Conservation (phyloP, 2,329 filamentous ascomycete species). For the Fusarium brevicatenulatum region DNA sequence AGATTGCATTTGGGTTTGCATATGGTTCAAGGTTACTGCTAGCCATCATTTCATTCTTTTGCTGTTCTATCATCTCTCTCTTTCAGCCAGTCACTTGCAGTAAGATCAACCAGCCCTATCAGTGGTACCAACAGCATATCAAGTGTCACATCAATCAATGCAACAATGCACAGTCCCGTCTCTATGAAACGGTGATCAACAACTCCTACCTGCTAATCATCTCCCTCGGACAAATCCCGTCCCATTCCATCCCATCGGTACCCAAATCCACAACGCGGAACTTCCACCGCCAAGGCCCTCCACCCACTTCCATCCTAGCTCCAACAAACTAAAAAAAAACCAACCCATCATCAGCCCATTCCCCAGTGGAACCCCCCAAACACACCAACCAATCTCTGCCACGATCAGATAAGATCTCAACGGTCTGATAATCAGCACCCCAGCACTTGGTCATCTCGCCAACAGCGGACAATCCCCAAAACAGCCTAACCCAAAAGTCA, state of each 20-base stretch:
- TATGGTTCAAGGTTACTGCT: too few species aligned
- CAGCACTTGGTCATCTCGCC: neutral
- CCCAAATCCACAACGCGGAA: neutral
- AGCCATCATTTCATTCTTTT: neutral
- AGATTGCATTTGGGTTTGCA: neutral
- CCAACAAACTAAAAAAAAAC: neutral
- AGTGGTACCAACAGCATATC: neutral
- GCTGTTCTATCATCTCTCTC: neutral
- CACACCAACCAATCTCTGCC: neutral
- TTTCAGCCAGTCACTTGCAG: neutral
- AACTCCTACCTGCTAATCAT: neutral
- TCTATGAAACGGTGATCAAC: too few species aligned
- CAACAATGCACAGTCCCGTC: neutral
- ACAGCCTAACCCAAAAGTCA: neutral
- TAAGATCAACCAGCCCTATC: neutral
- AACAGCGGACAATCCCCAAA: neutral
- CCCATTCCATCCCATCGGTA: neutral
- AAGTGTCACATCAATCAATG: neutral
- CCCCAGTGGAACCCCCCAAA: neutral
- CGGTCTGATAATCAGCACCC: conserved; percentile 7
- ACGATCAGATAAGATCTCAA: conserved; percentile 30
- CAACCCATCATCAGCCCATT: neutral
- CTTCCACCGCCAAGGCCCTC: neutral
- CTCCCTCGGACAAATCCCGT: neutral
- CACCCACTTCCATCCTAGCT: neutral